phyloP scores from a whole-genome alignment of 1,139 yeast genomes.

The Hyphopichia buzzinii region DNA sequence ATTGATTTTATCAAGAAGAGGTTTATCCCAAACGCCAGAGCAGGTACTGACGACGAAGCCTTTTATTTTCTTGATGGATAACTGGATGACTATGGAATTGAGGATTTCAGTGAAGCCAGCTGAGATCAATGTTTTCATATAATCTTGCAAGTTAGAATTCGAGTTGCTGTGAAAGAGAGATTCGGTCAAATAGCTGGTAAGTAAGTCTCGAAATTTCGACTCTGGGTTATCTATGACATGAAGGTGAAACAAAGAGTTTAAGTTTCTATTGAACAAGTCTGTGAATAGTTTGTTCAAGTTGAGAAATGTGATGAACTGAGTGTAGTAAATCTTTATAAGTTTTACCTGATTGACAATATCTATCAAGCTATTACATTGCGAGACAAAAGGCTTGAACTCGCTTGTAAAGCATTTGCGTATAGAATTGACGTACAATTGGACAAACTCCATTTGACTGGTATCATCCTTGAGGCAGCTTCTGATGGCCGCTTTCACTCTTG shows the following conservation, averaged over 20 bases:
- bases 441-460: constrained; percentile 31
- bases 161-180: not conserved
- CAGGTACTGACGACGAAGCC: constrained; percentile 34
- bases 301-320: constrained; percentile 14
- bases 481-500: constrained; percentile 37
- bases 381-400: constrained; percentile 8
- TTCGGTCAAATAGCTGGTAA: constrained; percentile 1
- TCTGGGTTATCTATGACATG: constrained; percentile 10
- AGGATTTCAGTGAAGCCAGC: constrained; percentile 34
- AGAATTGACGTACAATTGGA: constrained; percentile 35
- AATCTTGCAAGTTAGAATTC: constrained; percentile 2
- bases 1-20: constrained; percentile 35
- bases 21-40: constrained; percentile 39
- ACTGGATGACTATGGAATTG: constrained; percentile 37
- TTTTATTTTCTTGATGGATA: constrained; percentile 41
- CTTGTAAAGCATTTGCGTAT: constrained; percentile 12
- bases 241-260: constrained; percentile 24
- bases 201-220: constrained; percentile 1
- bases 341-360: constrained; percentile 13
- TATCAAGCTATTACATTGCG: constrained; percentile 6
- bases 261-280: constrained; percentile 23
- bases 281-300: constrained; percentile 18
- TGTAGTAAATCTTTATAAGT: constrained; percentile 13
- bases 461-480: constrained; percentile 38
- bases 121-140: constrained; percentile 14